Conservation (phyloP, 1,284 basidiomycete genomes). For the Leccinum subrobustum region DNA sequence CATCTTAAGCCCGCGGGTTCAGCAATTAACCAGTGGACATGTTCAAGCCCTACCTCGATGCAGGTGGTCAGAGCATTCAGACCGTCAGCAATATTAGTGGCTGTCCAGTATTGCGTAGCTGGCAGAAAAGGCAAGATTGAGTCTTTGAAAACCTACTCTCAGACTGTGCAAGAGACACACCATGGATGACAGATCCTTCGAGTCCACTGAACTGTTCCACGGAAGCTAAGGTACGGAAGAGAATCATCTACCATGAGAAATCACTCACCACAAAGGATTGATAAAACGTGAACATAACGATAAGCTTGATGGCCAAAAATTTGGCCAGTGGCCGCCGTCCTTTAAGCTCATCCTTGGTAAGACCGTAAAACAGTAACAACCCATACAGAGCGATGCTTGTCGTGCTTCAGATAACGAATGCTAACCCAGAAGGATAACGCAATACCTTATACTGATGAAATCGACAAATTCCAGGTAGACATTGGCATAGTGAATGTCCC, state of each 20-base stretch:
- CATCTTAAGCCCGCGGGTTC: conserved; percentile 50
- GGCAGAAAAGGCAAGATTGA: conserved; percentile 11
- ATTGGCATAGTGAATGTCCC: conserved; percentile 61
- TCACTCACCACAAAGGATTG: conserved; percentile 66
- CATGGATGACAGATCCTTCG: conserved; percentile 60
- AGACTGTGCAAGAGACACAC: conserved; percentile 30
- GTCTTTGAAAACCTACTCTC: background rate
- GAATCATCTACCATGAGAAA: background rate
- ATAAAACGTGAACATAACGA: conserved; percentile 85
- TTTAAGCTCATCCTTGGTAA: conserved; percentile 74
- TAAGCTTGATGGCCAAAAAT: conserved; percentile 81
- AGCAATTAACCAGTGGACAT: background rate
- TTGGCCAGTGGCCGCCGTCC: conserved; percentile 80
- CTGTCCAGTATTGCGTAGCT: conserved; percentile 78
- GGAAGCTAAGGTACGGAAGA: background rate
- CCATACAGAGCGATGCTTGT: conserved; percentile 75
- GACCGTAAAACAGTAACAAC: conserved; percentile 76
- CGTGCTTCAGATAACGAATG: conserved; percentile 2
- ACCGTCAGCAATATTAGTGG: conserved; percentile 78
- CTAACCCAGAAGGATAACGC: conserved; percentile 1
- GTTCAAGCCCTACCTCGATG: conserved; percentile 58
- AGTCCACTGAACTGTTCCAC: conserved; percentile 53
- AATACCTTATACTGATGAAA: conserved; percentile 76
- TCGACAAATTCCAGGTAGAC: conserved; percentile 73
- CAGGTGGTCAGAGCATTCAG: conserved; percentile 79